These are phyloP conservation scores for Arthrobotrys megalospora DNA, from an alignment of 2,329 filamentous ascomycete species.

Conservation along the genomic window DNA sequence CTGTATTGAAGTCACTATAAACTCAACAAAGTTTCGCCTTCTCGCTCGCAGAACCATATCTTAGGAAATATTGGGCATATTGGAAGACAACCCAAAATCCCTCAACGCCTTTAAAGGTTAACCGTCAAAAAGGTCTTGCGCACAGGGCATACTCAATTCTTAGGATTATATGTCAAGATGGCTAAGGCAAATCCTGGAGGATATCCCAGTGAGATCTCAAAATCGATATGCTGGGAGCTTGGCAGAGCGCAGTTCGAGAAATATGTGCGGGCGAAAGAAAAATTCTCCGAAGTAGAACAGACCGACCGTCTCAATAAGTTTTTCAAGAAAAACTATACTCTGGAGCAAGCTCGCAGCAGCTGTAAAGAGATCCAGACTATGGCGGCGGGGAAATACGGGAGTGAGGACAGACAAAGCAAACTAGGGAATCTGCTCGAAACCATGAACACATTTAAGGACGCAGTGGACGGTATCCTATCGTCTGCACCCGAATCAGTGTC, in stretches of 20 bases:
- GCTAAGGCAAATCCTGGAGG: no score
- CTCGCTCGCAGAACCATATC: no score
- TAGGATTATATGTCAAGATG: no score
- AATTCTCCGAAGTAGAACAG: not conserved
- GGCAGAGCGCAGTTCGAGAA: not conserved
- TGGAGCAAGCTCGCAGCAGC: not conserved
- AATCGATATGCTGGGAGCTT: conserved; percentile 10
- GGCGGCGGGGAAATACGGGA: conserved; percentile 1
- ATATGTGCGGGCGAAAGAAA: not conserved
- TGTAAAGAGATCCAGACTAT: not conserved
- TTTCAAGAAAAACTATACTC: conserved; percentile 4
- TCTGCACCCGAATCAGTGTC: conserved; percentile 10
- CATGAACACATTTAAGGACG: not conserved
- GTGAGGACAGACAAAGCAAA: not conserved
- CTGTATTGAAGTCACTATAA: no score
- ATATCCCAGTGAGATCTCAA: no score
- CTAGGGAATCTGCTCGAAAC: conserved; percentile 1
- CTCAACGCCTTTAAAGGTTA: no score
- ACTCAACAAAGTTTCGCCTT: no score
- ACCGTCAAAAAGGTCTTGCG: no score
- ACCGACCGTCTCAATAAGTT: not conserved
- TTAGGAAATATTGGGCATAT: no score
- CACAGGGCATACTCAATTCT: no score
- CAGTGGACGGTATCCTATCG: not conserved
- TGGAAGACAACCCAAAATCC: no score